A percentile compares a stretch with the other conserved stretches of the same genome.
Evolutionary conservation across 306 rosid species (phyloP).

Genomic region (Acmispon strigosus): DNA sequence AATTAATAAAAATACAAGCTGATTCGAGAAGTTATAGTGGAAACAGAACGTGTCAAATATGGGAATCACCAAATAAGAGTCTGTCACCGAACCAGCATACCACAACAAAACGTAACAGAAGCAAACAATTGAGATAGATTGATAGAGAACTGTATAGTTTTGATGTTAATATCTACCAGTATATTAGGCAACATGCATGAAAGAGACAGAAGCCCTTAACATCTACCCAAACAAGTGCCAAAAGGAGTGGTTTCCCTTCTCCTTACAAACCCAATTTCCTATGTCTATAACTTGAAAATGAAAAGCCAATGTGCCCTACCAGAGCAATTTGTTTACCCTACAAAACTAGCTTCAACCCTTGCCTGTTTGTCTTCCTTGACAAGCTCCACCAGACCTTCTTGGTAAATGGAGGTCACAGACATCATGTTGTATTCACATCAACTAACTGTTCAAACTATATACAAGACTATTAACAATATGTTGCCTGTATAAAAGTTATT

Average conservation of each 20-base stretch:
- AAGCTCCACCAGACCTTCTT: too few species aligned
- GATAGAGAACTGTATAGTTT: background rate
- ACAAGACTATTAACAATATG: background rate
- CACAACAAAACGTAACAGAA: too few species aligned
- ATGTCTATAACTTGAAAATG: background rate
- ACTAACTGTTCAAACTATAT: background rate
- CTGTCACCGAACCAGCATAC: too few species aligned
- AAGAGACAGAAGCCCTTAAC: background rate
- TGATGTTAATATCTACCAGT: background rate
- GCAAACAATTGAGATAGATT: background rate
- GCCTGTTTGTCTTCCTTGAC: too few species aligned
- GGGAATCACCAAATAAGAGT: background rate
- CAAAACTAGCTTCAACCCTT: background rate
- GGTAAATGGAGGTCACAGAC: too few species aligned
- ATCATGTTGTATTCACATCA: slow-evolving; percentile 6
- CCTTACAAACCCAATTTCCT: background rate
- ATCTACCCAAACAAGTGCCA: background rate
- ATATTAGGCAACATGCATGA: background rate
- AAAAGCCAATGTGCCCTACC: background rate
- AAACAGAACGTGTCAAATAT: too few species aligned
- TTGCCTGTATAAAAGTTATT: background rate
- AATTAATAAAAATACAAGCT: too few species aligned
- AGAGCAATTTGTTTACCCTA: background rate
- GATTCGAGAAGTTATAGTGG: too few species aligned
- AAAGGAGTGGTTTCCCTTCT: background rate